Percentiles rank a stretch among this genome's conserved stretches.
phyloP scores from a whole-genome alignment of 2,329 filamentous ascomycete species.

The Graphiopsis chlorocephala region DNA sequence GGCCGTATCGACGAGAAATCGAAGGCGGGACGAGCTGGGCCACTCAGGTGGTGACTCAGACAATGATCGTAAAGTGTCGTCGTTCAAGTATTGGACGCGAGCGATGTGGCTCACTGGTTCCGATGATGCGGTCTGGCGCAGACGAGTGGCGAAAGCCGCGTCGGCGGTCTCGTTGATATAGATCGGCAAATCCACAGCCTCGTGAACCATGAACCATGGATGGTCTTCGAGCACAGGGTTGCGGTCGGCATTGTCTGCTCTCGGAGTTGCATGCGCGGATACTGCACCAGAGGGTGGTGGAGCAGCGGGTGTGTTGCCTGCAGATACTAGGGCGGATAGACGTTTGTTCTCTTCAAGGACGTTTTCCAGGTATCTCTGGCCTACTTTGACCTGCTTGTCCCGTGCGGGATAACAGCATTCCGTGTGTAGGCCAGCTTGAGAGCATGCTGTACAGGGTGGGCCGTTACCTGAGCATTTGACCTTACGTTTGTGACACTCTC shows the following conservation, averaged over 20 bases:
- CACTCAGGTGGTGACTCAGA: constrained; percentile 37
- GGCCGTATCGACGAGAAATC: constrained; percentile 42
- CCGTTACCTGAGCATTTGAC: constrained; percentile 36
- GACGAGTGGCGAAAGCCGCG: constrained; percentile 38
- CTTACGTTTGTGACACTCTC: constrained; percentile 32
- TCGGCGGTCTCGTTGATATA: constrained; percentile 39
- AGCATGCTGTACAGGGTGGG: constrained; percentile 34
- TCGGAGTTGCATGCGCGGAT: constrained; percentile 17
- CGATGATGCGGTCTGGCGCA: constrained; percentile 34
- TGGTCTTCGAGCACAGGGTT: constrained; percentile 38
- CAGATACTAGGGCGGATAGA: constrained; percentile 20
- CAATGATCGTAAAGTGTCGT: constrained; percentile 36
- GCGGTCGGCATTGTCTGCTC: constrained; percentile 29
- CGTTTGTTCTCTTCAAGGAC: constrained; percentile 34
- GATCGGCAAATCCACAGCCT: constrained; percentile 34
- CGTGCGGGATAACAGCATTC: constrained; percentile 31
- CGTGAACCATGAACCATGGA: constrained; percentile 37
- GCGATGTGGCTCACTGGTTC: constrained; percentile 33
- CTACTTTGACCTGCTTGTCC: constrained; percentile 33
- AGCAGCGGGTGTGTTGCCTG: constrained; percentile 15
- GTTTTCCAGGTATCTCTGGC: constrained; percentile 32
- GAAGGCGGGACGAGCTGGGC: constrained; percentile 41
- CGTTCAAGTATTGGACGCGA: constrained; percentile 34
- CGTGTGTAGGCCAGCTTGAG: constrained; percentile 16
- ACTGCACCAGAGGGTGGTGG: not conserved